Conservation (phyloP, 306 rosid species). For the Dalbergia cochinchinensis region DNA sequence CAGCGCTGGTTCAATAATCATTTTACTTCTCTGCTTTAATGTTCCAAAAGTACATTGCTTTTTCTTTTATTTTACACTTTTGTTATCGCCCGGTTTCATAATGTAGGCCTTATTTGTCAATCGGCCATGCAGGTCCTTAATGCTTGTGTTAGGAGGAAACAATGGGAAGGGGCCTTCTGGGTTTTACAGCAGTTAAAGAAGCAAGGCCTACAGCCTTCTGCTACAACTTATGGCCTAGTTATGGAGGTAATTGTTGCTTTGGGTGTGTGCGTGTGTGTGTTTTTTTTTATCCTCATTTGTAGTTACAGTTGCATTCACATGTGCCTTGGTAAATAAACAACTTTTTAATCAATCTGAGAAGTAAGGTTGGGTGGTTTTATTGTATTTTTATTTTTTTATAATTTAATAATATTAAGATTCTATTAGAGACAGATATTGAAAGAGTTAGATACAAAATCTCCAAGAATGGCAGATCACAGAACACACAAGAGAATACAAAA, state of each 20-base stretch:
- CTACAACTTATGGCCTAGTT: slow-evolving; percentile 85
- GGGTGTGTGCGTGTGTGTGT: no score
- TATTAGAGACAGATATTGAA: slow-evolving; percentile 12
- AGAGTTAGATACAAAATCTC: slow-evolving; percentile 31
- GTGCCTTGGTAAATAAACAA: slow-evolving; percentile 4
- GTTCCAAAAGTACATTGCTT: not conserved
- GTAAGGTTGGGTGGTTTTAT: slow-evolving; percentile 1
- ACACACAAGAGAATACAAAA: not conserved
- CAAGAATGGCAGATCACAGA: slow-evolving; percentile 20
- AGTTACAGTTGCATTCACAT: slow-evolving; percentile 26
- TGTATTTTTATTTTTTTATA: not conserved
- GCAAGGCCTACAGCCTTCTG: slow-evolving; percentile 61
- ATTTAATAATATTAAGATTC: slow-evolving; percentile 35
- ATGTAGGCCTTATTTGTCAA: slow-evolving; percentile 38
- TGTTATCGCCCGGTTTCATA: slow-evolving; percentile 16
- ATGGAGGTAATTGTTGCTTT: slow-evolving; percentile 78
- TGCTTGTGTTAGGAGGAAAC: slow-evolving; percentile 80
- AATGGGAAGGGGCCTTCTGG: slow-evolving; percentile 99
- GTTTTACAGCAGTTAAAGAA: slow-evolving; percentile 88
- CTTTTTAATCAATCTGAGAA: slow-evolving; percentile 23
- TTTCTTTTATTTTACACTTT: not conserved
- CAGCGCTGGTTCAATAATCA: not conserved
- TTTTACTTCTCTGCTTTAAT: slow-evolving; percentile 29
- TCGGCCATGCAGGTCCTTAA: slow-evolving; percentile 76
- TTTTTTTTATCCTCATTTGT: slow-evolving; percentile 36